Base-by-base conservation (phyloP, 164 flowering plant species). In the Litsea cubeba region DNA sequence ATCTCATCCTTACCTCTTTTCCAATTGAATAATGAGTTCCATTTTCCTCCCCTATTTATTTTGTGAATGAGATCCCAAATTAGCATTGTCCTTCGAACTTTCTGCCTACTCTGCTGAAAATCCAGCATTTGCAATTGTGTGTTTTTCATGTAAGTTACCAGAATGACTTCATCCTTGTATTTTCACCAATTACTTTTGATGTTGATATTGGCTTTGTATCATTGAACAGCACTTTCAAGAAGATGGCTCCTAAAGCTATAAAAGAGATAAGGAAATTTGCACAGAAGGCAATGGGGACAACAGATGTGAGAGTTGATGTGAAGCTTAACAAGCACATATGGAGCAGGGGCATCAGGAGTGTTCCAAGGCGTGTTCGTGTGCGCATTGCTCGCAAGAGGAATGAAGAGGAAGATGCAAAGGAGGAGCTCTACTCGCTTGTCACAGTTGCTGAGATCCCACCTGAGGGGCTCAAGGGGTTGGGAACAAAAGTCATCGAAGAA, bases 231-330 rank as follows among this genome's bases (percentile, higher is more conserved):
- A 71, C 73, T 18, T 73, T 73, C 58, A 73, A 73, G 70, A 73
- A 73, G 70, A 73, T 73, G 75, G 75, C 75, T 65, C 69, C 75
- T 22, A 73, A 73, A 50, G 75, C 75, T 49, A 73, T 73, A 26
- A 73, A 73, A 20, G 75, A 73, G 60, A 73, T 73, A 26, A 65
- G 60, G 58, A 73, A 73, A 32, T 73, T 73, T 73, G 69, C 75
- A 14, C 70, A 73, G 62, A 73, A 73, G 70, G 57, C 70, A 3
- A 65, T 73, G 75, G 75, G 75, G 69, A 73, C 70, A 17, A 73
- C 50, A 49, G 75, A 73, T 73, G 75, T 73, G 20, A 73, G 76
- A 20, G 76, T 68, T 17, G 71, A 74, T 30, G 49, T 74, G 62
- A 74, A 74, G 63, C 57, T 73, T 25, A 73, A 73, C 70, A 73